Evolutionary conservation across 768 basidiomycete genomes (phyloP), one percentile per base, ranked within the genome.

Genomic region (Kwoniella dejecticola): DNA sequence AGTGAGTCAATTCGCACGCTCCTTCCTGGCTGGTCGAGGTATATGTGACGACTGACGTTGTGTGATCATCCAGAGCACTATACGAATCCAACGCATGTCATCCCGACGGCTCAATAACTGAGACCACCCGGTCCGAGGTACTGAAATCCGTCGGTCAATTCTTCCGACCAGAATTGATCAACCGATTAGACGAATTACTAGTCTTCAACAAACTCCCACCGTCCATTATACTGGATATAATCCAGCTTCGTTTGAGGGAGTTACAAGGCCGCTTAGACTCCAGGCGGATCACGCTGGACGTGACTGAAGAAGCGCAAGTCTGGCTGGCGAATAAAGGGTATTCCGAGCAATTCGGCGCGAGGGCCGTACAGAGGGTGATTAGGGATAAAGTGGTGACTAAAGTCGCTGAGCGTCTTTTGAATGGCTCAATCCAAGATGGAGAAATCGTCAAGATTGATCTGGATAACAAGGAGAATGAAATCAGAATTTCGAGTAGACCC

Each of bases 101-200:
- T 57, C 79, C 76, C 21, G 79, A 85, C n/a, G 90, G 90, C 3
- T 74, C 83, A 2, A 84, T 93, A 26, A 88, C 85, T 0, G 73
- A 81, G 0, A 81, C 83, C 50, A 87, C 90, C 17, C 84, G 83
- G 54, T 72, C 83, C 2, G 83, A 87, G 71, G 90, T 96, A 40
- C 80, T 94, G 27, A 84, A 86, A 59, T 84, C 88, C 19, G 89
- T 89, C 0, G 82, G 85, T 0, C 86, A 87, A 64, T 87, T 87
- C 79, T 94, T 94, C 83, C 88, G 91, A 10, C 92, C 92, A 0
- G 92, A 96, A 77, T 83, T 95, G 2, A 83, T 94, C 56, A 94
- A 94, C 74, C 87, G 92, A 7, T 84, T 95, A 33, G 91, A 95
- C 72, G 74, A 78, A 42, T 64, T 70, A 23, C 57, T 78, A 48